Evolutionary conservation across 441 rosid genomes (phyloP), one percentile per base, ranked within the genome.

Genomic region (Pelargonium australe): DNA sequence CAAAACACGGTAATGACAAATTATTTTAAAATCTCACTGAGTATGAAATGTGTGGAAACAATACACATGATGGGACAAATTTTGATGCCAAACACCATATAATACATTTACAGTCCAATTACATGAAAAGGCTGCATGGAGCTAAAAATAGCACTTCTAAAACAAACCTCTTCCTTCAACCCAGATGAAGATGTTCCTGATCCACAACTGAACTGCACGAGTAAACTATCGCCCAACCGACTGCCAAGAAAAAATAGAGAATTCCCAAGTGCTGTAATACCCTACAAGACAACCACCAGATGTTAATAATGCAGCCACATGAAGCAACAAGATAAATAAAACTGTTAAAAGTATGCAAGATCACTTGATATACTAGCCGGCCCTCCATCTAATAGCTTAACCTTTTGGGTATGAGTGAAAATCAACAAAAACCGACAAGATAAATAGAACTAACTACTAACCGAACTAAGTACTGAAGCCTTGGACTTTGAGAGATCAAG

Each of bases 391-490:
- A 41, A 41, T 41, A 41, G 45, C 45, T 41, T 41, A 0, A 41
- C 45, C 45, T 41, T 41, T 41, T 41, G 45, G 45, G 11, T 41
- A 41, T 41, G 45, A 41, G 45, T 8, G 45, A 41, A 41, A 9
- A 8, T 41, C 45, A 41, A 41, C 45, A 41, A 41, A 49, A 68
- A 75, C 6, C 13, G 63, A 64, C 61, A 51, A 2, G 49, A 12
- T 31, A 37, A 34, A 75, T 43, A 64, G 69, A 25, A 37, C 53
- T 49, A 20, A 25, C 66, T 69, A 88, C 98, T 84, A 73, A 95
- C 99, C 89, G 98, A 92, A 75, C 95, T 85, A 74, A 95, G 97
- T 60, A 95, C 99, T 63, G 98, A 95, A 79, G 98, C 98, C 82
- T 89, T 95, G 68, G 99, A 90, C 84, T 95, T 92, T 76, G 97